phyloP scores from a whole-genome alignment of 441 rosid genomes.

The Bocquillonia castaneifolia region DNA sequence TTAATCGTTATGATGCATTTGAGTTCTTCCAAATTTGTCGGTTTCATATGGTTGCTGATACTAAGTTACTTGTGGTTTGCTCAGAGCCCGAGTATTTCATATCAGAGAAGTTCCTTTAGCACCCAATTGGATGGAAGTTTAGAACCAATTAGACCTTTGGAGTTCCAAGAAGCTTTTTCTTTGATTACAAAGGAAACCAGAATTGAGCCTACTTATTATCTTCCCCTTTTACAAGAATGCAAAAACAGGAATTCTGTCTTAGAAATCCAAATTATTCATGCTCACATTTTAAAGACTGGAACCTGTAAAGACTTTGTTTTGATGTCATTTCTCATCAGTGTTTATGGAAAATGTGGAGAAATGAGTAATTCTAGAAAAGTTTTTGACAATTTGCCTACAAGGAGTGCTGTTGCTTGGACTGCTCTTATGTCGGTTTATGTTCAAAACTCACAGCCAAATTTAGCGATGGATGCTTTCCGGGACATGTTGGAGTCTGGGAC shows the following conservation, averaged over 20 bases:
- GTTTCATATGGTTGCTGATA: conserved; percentile 13
- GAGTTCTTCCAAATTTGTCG: not conserved
- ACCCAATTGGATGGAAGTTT: conserved; percentile 28
- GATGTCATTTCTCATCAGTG: conserved; percentile 41
- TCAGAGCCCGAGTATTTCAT: conserved; percentile 32
- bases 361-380: conserved; percentile 35
- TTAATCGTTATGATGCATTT: not conserved
- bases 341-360: conserved; percentile 46
- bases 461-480: conserved; percentile 34
- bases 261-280: conserved; percentile 35
- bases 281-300: conserved; percentile 45
- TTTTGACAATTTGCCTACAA: conserved; percentile 32
- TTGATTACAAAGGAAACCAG: conserved; percentile 23
- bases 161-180: conserved; percentile 36
- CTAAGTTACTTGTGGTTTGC: conserved; percentile 11
- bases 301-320: conserved; percentile 28
- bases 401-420: conserved; percentile 43
- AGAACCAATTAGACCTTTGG: conserved; percentile 25
- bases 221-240: conserved; percentile 48
- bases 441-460: conserved; percentile 40
- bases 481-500: conserved; percentile 40
- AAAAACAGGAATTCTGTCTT: conserved; percentile 31
- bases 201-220: conserved; percentile 31
- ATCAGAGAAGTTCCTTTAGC: conserved; percentile 22
- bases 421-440: conserved; percentile 42